These are phyloP conservation scores for Lasiodiplodia hormozganensis DNA, from an alignment of 2,329 filamentous ascomycete genomes.

Conservation along the genomic window DNA sequence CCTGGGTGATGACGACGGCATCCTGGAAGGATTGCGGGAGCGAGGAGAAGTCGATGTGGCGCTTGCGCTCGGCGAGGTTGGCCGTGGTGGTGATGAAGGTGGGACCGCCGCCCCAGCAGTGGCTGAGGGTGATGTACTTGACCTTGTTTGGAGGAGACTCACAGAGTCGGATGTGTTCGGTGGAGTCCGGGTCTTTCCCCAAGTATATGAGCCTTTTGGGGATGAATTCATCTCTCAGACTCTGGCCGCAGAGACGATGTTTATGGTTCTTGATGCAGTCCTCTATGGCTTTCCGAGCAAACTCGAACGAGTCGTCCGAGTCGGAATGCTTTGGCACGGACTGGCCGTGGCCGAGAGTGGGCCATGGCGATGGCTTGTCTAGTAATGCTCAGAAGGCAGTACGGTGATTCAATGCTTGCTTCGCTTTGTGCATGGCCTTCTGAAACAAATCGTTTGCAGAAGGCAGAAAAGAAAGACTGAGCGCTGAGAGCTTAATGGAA, in stretches of 20 bases:
- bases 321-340: conserved; percentile 9
- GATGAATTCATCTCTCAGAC: background rate
- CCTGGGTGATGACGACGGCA: conserved; percentile 23
- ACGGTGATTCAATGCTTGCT: background rate
- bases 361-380: conserved; percentile 15
- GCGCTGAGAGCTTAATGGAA: background rate
- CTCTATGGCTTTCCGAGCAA: background rate
- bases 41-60: background rate
- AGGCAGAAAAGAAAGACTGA: background rate
- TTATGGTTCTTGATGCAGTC: conserved; percentile 5
- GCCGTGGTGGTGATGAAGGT: conserved; percentile 4
- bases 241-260: conserved; percentile 9
- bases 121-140: conserved; percentile 30
- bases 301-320: conserved; percentile 2
- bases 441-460: background rate
- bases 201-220: conserved; percentile 6
- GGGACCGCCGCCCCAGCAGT: conserved; percentile 34
- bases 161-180: background rate
- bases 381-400: background rate
- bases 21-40: conserved; percentile 29
- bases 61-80: background rate
- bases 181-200: background rate
- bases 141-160: background rate
- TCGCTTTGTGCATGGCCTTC: background rate
- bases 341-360: background rate